Base-by-base conservation (phyloP, 106 monocot species). In the Alisma plantagoaquatica region DNA sequence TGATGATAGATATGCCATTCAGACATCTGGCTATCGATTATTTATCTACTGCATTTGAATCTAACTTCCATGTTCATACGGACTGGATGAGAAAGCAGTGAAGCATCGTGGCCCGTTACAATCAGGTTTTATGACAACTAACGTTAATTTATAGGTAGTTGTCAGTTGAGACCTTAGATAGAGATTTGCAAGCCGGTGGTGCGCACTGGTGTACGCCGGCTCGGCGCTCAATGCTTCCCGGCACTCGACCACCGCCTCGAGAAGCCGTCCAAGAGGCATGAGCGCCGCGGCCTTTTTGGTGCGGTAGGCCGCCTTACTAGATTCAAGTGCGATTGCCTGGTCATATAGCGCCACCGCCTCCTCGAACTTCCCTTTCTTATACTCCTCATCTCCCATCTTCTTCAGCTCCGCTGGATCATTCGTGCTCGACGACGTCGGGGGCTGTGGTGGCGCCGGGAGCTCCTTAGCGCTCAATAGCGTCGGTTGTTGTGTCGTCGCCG, bases 251-350 rank as follows among this genome's bases (percentile, higher is more conserved):
- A 54, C 69, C 4, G 69, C 69, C 26, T 70, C 69, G 5, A 70
- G 53, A 17, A 61, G 31, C 16, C 42, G 43, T 0, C 69, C 69
- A 4, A 61, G 21, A 25, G 45, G 32, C 4, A 33, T 46, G 10
- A 61, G 45, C 3, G 69, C 69, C 8, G 69, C 69, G 1, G 61
- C 69, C 46, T 70, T 70, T 52, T 61, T 54, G 35, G 31, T 53
- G 14, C 52, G 35, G 53, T 61, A 61, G 2, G 44, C 26, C 0
- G 69, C 60, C 19, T 24, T 43, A 1, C 42, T 27, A 2, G 69
- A 61, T 14, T 61, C 49, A 18, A 61, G 10, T 11, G 23, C 18
- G 41, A 61, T 52, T 0, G 69, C 69, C 8, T 53, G 69, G 29
- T 70, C 69, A 19, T 70, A 70, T 0, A 61, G 51, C 15, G 50